phyloP scores from a whole-genome alignment of 1,139 yeast species.

The Hyphopichia fennica region DNA sequence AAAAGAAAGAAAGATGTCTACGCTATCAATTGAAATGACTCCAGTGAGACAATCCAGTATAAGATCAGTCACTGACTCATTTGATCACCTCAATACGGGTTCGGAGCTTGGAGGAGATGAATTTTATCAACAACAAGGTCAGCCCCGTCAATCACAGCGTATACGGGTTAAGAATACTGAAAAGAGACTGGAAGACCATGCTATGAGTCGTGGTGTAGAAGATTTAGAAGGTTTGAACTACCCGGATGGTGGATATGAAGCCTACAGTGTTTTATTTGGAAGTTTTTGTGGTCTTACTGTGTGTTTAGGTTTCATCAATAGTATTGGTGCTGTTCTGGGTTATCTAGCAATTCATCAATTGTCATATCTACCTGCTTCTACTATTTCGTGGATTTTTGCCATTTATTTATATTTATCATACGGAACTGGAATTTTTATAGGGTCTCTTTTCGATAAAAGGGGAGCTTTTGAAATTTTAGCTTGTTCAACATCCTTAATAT shows the following conservation, averaged over 20 bases:
- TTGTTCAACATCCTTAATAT: conserved; percentile 42
- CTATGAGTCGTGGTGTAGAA: neutral
- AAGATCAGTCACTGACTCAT: neutral
- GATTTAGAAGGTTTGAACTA: conserved; percentile 21
- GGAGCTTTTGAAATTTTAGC: conserved; percentile 48
- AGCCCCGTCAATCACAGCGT: no score
- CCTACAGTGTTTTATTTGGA: conserved; percentile 64
- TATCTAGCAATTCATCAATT: conserved; percentile 58
- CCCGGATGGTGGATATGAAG: conserved; percentile 66
- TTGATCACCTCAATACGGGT: neutral
- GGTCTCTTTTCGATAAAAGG: conserved; percentile 46
- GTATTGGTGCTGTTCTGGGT: conserved; percentile 67
- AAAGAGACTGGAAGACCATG: neutral
- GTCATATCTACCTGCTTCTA: conserved; percentile 37
- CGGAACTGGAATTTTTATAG: conserved; percentile 52
- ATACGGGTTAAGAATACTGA: neutral
- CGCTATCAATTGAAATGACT: neutral
- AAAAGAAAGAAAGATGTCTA: neutral
- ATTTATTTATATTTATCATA: conserved; percentile 59
- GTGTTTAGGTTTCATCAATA: conserved; percentile 59
- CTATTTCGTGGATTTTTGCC: conserved; percentile 68
- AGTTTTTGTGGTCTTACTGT: conserved; percentile 59
- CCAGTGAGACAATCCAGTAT: neutral
- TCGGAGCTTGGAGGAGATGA: neutral
- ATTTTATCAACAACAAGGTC: neutral